A percentile compares a stretch with the other conserved stretches of the same genome.
Evolutionary conservation across 202 grass and related monocot species (phyloP).

Genomic region (Carex arenaria): DNA sequence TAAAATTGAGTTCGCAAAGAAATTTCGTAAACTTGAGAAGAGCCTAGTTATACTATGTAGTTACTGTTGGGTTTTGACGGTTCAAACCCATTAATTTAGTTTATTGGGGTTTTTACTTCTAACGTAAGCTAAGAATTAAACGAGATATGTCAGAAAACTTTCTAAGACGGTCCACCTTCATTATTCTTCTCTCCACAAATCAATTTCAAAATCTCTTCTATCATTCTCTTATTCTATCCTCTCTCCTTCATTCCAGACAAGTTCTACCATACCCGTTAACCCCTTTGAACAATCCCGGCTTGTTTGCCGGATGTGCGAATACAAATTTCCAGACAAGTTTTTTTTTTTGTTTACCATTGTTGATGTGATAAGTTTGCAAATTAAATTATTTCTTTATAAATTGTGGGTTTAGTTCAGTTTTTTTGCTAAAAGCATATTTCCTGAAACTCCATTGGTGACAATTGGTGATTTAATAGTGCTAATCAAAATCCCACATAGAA

Average conservation of each 20-base stretch:
- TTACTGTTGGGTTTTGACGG: too few species aligned
- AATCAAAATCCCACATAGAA: background rate
- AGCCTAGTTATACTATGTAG: too few species aligned
- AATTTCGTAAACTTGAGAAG: too few species aligned
- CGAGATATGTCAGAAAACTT: too few species aligned
- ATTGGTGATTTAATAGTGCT: background rate
- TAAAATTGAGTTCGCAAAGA: too few species aligned
- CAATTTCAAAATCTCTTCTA: background rate
- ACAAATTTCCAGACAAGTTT: constrained; percentile 65
- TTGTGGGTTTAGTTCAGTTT: background rate
- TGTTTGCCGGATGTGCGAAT: constrained; percentile 28
- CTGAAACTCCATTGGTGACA: background rate
- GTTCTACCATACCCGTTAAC: background rate
- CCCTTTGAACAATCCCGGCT: background rate
- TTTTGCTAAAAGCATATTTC: background rate
- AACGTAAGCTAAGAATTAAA: too few species aligned
- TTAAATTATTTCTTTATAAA: background rate
- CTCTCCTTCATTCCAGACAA: background rate
- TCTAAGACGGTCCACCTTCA: too few species aligned
- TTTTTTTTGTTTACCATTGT: too few species aligned
- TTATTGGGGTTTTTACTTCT: too few species aligned
- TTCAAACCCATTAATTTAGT: too few species aligned
- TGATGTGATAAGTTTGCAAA: too few species aligned
- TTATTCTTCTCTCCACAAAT: background rate
- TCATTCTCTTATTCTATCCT: background rate